These are phyloP conservation scores for Populus pruinosa DNA, from an alignment of 345 rosid genomes.

Conservation along the genomic window DNA sequence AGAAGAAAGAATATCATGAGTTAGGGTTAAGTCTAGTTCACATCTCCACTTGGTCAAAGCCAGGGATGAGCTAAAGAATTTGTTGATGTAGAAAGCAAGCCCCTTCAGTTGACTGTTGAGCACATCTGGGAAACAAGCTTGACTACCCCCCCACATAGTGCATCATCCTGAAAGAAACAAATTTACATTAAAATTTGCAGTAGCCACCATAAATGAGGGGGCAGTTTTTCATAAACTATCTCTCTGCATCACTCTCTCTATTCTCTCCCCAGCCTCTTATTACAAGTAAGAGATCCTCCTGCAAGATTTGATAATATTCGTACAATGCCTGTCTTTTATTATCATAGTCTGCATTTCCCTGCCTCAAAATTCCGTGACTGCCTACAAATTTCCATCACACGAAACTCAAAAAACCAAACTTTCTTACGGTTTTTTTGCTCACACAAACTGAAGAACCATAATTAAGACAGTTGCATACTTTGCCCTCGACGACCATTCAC, in stretches of 20 bases:
- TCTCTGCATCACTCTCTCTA: neutral
- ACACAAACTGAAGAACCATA: neutral
- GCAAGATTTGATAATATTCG: constrained; percentile 49
- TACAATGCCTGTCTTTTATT: constrained; percentile 67
- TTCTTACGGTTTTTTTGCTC: neutral
- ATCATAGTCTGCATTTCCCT: constrained; percentile 65
- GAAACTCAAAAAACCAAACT: constrained; percentile 1
- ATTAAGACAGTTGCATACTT: constrained; percentile 37
- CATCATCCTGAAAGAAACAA: constrained; percentile 54
- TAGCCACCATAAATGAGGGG: neutral
- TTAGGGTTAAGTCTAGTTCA: neutral
- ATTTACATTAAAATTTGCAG: neutral
- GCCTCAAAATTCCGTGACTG: constrained; percentile 82
- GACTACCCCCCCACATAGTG: constrained; percentile 66
- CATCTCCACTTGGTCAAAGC: neutral
- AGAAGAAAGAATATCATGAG: neutral
- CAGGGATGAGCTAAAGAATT: neutral
- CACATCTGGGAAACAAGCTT: constrained; percentile 57
- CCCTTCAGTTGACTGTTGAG: constrained; percentile 36
- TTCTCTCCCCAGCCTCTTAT: neutral
- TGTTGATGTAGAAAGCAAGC: constrained; percentile 11
- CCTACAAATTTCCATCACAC: constrained; percentile 25
- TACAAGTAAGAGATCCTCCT: neutral
- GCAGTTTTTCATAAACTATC: neutral
- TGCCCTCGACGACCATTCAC: constrained; percentile 64